These are phyloP conservation scores for Rutstroemia sydowiana DNA, from an alignment of 2,329 filamentous ascomycete species.

Conservation along the genomic window DNA sequence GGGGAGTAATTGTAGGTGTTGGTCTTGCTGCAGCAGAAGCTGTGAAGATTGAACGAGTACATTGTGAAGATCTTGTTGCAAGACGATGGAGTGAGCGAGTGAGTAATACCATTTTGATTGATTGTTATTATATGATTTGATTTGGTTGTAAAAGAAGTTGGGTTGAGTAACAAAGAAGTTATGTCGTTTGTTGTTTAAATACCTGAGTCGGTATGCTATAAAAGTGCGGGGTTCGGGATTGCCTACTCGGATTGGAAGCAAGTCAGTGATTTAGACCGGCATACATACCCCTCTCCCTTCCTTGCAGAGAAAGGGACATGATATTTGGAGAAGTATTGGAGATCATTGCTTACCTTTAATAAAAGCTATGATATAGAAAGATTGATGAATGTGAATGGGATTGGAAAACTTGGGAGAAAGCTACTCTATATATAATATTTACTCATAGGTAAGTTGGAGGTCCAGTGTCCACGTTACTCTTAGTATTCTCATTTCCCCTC, in stretches of 20 bases:
- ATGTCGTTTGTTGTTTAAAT: neutral
- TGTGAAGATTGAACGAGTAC: slow-evolving; percentile 13
- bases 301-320: neutral
- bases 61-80: slow-evolving; percentile 15
- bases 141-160: neutral
- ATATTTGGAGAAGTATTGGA: too few species aligned
- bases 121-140: slow-evolving; percentile 8
- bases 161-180: neutral
- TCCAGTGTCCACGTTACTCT: too few species aligned
- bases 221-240: neutral
- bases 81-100: slow-evolving; percentile 27
- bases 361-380: too few species aligned
- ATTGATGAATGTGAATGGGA: too few species aligned
- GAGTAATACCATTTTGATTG: slow-evolving; percentile 42
- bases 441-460: too few species aligned
- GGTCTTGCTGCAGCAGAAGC: slow-evolving; percentile 18
- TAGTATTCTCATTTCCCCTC: too few species aligned
- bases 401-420: too few species aligned
- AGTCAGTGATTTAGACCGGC: neutral
- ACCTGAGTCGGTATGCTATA: neutral
- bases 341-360: too few species aligned
- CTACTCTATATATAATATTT: too few species aligned
- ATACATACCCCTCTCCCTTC: neutral
- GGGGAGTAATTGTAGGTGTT: slow-evolving; percentile 5
- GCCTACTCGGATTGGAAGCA: neutral